These are phyloP conservation scores for Posidonia oceanica DNA, from an alignment of 116 monocot genomes.

Conservation along the genomic window DNA sequence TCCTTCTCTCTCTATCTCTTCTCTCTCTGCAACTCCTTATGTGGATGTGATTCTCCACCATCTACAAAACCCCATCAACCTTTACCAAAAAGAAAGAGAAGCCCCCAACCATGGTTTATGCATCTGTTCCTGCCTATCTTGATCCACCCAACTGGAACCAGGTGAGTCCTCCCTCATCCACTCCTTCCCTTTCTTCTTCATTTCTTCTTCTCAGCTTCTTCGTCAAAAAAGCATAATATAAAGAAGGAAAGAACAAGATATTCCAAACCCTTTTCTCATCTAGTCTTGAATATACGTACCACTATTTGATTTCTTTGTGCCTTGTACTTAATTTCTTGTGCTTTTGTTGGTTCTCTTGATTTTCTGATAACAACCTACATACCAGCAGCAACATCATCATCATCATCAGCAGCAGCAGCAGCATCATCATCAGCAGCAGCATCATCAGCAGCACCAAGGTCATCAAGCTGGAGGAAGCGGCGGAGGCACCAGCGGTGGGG, in stretches of 20 bases:
- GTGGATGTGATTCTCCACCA: conserved; percentile 70
- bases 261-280: conserved; percentile 4
- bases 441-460: conserved; percentile 2
- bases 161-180: conserved; percentile 18
- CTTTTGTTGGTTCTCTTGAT: not conserved
- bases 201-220: conserved; percentile 27
- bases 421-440: not conserved
- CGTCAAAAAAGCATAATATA: conserved; percentile 24
- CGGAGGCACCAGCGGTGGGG: conserved; percentile 1
- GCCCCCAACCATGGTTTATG: conserved; percentile 50
- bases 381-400: not conserved
- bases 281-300: conserved; percentile 29
- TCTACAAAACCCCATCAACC: conserved; percentile 25
- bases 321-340: not conserved
- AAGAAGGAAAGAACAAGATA: conserved; percentile 7
- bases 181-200: conserved; percentile 7
- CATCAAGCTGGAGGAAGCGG: conserved; percentile 14
- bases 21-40: conserved; percentile 23
- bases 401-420: not conserved
- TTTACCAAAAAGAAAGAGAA: conserved; percentile 23
- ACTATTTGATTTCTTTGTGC: not conserved
- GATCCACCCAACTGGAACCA: conserved; percentile 87
- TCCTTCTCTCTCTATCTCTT: conserved; percentile 19
- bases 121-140: conserved; percentile 60
- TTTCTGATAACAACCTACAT: not conserved